phyloP scores from a whole-genome alignment of 129 eudicot species.

The Lactuca sativa region DNA sequence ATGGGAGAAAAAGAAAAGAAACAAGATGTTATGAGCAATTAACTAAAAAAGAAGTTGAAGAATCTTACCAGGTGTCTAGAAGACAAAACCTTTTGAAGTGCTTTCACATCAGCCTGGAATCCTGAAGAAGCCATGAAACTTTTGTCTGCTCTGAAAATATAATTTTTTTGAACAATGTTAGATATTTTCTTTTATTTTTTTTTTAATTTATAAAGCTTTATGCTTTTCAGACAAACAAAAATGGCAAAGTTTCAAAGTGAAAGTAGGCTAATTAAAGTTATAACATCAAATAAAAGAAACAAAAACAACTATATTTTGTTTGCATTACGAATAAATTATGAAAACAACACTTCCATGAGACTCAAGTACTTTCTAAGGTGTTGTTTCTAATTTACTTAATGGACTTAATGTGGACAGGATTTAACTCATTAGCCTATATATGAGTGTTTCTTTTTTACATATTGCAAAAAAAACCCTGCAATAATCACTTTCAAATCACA shows the following conservation, averaged over 20 bases:
- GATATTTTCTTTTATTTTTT: not conserved
- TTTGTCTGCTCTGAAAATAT: slow-evolving; percentile 79
- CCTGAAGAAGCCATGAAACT: slow-evolving; percentile 95
- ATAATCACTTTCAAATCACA: not conserved
- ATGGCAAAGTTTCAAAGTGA: not conserved
- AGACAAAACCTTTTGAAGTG: slow-evolving; percentile 88
- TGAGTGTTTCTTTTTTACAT: no score
- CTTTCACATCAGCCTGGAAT: slow-evolving; percentile 97
- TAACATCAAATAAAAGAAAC: slow-evolving; percentile 2
- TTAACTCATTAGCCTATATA: no score
- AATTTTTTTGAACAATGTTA: not conserved
- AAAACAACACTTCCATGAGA: not conserved
- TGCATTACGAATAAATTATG: not conserved
- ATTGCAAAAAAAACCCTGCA: no score
- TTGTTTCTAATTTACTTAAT: no score
- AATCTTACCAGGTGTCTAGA: slow-evolving; percentile 86
- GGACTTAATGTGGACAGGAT: no score
- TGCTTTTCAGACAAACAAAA: slow-evolving; percentile 6
- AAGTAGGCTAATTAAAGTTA: not conserved
- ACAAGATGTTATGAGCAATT: not conserved
- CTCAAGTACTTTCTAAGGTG: no score
- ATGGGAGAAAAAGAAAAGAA: not conserved
- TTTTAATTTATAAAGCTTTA: not conserved
- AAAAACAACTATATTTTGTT: not conserved
- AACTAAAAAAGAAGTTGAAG: not conserved